Conservation (phyloP, 2,329 filamentous ascomycete genomes). For the Epichloe uncinata region DNA sequence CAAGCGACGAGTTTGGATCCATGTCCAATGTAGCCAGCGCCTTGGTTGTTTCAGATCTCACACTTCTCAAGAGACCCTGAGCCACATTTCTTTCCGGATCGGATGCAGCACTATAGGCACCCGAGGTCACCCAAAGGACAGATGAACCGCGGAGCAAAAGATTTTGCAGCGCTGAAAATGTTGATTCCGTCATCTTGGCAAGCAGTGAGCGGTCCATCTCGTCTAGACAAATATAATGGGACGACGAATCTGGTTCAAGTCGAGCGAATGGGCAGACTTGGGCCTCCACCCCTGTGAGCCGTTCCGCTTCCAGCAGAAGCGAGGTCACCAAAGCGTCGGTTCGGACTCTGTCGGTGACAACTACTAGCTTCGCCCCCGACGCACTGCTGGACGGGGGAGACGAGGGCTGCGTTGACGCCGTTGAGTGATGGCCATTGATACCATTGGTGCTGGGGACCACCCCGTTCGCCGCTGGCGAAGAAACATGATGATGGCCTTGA, state of each 20-base stretch:
- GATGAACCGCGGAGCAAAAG: conserved; percentile 22
- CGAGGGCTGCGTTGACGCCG: background rate
- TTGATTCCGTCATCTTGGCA: conserved; percentile 21
- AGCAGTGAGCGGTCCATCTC: conserved; percentile 32
- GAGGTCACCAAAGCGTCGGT: conserved; percentile 10
- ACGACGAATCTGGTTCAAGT: conserved; percentile 6
- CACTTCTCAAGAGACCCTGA: conserved; percentile 29
- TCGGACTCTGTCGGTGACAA: conserved; percentile 13
- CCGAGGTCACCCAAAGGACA: conserved; percentile 27
- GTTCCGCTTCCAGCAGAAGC: conserved; percentile 3
- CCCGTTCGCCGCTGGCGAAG: background rate
- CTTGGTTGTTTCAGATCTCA: conserved; percentile 32
- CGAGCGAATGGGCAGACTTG: conserved; percentile 9
- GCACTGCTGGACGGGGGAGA: too few species aligned
- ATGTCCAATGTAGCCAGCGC: conserved; percentile 33
- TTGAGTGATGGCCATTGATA: background rate
- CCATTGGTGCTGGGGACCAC: background rate
- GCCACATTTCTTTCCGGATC: conserved; percentile 30
- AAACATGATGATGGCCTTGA: background rate
- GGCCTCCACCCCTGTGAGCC: conserved; percentile 9
- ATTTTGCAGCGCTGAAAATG: conserved; percentile 25
- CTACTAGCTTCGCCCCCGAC: conserved; percentile 5
- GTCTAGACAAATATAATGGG: conserved; percentile 25
- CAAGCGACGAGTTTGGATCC: conserved; percentile 17
- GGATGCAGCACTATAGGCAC: conserved; percentile 22